Evolutionary conservation across 2,329 filamentous ascomycete genomes (phyloP).

Genomic region (Ascochyta rabiei): DNA sequence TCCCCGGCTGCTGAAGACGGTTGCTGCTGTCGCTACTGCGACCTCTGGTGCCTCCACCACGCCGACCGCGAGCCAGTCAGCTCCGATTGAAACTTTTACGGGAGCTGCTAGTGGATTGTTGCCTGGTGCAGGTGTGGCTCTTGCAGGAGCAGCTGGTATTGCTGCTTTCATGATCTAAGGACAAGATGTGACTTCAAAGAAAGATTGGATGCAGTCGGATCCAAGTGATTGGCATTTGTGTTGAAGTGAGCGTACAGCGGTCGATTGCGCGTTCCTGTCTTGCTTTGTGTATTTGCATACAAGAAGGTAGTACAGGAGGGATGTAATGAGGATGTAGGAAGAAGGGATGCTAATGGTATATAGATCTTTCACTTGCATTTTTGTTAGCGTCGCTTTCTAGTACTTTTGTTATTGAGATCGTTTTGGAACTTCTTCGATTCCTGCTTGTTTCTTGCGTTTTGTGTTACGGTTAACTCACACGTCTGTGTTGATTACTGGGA

Average conservation of each 20-base stretch:
- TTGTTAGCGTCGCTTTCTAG: neutral
- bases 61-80: slow-evolving; percentile 4
- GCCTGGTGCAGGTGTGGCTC: slow-evolving; percentile 1
- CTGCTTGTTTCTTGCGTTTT: neutral
- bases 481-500: too few species aligned
- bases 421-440: neutral
- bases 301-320: neutral
- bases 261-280: too few species aligned
- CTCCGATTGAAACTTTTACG: slow-evolving; percentile 4
- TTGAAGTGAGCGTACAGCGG: too few species aligned
- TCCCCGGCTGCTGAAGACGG: slow-evolving; percentile 31
- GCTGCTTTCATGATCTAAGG: slow-evolving; percentile 8
- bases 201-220: neutral
- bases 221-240: neutral
- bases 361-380: neutral
- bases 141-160: slow-evolving; percentile 12
- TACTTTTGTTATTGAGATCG: neutral
- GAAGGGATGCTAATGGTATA: neutral
- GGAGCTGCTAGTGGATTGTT: slow-evolving; percentile 13
- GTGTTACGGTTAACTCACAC: too few species aligned
- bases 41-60: slow-evolving; percentile 6
- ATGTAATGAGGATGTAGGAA: neutral
- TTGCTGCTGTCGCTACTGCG: slow-evolving; percentile 26
- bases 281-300: too few species aligned
- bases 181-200: neutral